These are phyloP conservation scores for Arachis hypogaea DNA, from an alignment of 306 rosid genomes.

Conservation along the genomic window DNA sequence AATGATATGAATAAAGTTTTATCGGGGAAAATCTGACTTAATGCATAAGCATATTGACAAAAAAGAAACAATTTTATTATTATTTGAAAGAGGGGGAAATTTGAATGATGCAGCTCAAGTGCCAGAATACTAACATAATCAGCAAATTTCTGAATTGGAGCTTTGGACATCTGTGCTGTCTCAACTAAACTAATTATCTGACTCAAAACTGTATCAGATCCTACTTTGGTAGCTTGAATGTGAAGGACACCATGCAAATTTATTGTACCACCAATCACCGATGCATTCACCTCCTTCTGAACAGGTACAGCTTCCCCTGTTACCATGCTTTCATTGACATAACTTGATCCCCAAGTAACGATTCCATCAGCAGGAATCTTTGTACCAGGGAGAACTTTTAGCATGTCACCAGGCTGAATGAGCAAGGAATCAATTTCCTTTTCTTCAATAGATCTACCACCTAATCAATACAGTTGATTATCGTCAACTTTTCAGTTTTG, in stretches of 20 bases:
- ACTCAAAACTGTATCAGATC: constrained; percentile 89
- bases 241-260: constrained; percentile 89
- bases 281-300: constrained; percentile 71
- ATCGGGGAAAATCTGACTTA: constrained; percentile 7
- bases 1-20: constrained; percentile 2
- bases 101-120: background rate
- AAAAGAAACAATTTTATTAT: constrained; percentile 18
- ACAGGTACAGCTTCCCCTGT: constrained; percentile 91
- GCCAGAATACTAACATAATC: constrained; percentile 80
- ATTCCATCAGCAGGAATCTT: constrained; percentile 92
- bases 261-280: constrained; percentile 91
- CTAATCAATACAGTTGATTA: constrained; percentile 47
- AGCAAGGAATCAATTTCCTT: constrained; percentile 93
- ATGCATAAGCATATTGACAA: background rate
- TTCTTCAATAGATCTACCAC: constrained; percentile 66
- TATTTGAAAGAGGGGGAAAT: background rate
- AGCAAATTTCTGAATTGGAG: constrained; percentile 99
- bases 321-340: constrained; percentile 96
- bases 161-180: constrained; percentile 99
- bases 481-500: constrained; percentile 18
- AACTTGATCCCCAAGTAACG: constrained; percentile 89
- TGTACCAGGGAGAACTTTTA: constrained; percentile 94
- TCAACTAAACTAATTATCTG: constrained; percentile 98
- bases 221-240: constrained; percentile 80
- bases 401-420: constrained; percentile 81